Evolutionary conservation across 2,329 filamentous ascomycete species (phyloP).

Genomic region (Penicillium hesseltinei): DNA sequence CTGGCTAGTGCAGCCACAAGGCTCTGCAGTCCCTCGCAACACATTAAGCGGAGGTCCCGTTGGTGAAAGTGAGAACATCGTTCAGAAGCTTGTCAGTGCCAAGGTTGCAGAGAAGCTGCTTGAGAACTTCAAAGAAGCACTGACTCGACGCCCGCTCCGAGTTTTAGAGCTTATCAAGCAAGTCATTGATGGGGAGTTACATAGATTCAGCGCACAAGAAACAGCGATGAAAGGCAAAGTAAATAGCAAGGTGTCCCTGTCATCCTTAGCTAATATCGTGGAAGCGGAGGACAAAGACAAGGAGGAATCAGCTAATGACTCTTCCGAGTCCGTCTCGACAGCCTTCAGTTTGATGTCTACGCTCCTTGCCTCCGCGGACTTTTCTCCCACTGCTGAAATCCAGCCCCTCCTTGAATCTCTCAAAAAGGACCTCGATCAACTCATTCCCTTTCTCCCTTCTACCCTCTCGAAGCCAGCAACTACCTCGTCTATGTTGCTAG

Average conservation of each 20-base stretch:
- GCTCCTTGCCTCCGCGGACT: constrained; percentile 43
- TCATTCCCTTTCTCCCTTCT: constrained; percentile 34
- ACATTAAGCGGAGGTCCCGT: constrained; percentile 18
- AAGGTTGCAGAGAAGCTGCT: constrained; percentile 44
- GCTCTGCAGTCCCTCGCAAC: constrained; percentile 4
- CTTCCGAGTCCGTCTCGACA: constrained; percentile 39
- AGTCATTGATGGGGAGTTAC: constrained; percentile 40
- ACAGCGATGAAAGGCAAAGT: constrained; percentile 1
- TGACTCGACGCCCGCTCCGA: constrained; percentile 41
- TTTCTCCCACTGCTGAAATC: constrained; percentile 32
- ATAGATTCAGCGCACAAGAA: constrained; percentile 10
- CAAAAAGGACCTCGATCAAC: constrained; percentile 37
- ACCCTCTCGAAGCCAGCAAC: constrained; percentile 39
- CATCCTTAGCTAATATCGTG: constrained; percentile 38
- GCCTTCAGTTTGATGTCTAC: constrained; percentile 46
- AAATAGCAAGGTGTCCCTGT: constrained; percentile 31
- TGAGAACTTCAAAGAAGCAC: constrained; percentile 43
- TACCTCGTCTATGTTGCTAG: constrained; percentile 44
- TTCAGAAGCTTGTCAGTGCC: constrained; percentile 40
- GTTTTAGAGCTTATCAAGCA: constrained; percentile 45
- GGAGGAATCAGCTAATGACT: constrained; percentile 24
- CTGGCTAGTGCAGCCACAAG: constrained; percentile 39
- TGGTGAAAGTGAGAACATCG: constrained; percentile 28
- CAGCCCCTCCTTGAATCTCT: constrained; percentile 31
- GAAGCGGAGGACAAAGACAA: constrained; percentile 16